Base-by-base conservation (phyloP, 2,329 filamentous ascomycete species). In the Penicillium concentricum region DNA sequence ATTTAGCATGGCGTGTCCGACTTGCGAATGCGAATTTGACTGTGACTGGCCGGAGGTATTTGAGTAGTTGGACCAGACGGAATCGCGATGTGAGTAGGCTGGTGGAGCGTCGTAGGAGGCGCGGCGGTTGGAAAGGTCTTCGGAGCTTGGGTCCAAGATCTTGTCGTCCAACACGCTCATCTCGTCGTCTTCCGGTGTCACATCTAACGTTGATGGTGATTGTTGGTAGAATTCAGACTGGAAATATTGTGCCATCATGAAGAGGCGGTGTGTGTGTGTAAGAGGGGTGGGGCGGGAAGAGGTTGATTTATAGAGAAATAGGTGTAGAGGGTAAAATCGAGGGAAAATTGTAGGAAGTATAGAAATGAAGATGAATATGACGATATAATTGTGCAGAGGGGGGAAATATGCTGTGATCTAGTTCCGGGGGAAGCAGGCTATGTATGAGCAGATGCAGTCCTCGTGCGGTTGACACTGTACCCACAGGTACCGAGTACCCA, bases 71-170 rank as follows among this genome's bases (percentile, higher is more conserved):
- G 78, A 76, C 78, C 78, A 82, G 69, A 79, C 75, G 58, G 78
- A 78, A 61, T 79, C 77, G 66, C 80, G 75, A 67, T 81, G 79
- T 56, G 81, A 79, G 69, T 80, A 82, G 67, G 80, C 78, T 61
- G 81, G 78, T 63, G 77, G 74, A 63, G 74, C 74, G 62, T 77
- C 73, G 66, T 79, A 78, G 52, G 79, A 79, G 39, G 75, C 66
- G 56, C 76, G 71, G 56, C 76, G 74, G 61, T 74, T 73, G 63
- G 77, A 77, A 69, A 83, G 79, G 60, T 81, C 77, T 68, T 76
- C 72, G 26, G 76, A 73, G 66, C 74, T 72, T 44, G 79, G 73
- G 68, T 84, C 81, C 50, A 83, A 72, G 49, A 81, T 79, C 64
- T 77, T 75, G 54, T 80, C 77, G 62, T 81, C 77, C 52, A 80